phyloP scores from a whole-genome alignment of 805 yeast genomes.

The Candida vaughaniae region DNA sequence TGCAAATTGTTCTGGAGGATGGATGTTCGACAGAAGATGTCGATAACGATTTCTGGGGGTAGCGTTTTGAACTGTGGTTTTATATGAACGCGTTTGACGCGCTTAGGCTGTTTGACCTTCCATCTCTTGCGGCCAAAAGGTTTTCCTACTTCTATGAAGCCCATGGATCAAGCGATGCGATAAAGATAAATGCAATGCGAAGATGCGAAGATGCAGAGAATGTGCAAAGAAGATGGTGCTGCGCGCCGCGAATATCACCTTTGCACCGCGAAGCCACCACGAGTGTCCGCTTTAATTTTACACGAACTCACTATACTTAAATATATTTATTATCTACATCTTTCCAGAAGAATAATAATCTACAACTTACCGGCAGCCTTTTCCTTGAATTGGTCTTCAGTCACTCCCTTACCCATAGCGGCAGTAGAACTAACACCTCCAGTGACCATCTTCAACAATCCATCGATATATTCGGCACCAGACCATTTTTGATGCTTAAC shows the following conservation, averaged over 20 bases:
- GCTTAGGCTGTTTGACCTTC: not conserved
- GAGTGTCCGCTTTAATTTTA: no score
- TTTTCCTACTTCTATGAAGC: constrained; percentile 13
- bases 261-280: no score
- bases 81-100: not conserved
- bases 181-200: no score
- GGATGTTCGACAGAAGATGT: constrained; percentile 7
- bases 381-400: constrained; percentile 88
- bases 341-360: no score
- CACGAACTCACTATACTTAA: no score
- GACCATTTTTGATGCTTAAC: constrained; percentile 99
- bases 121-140: not conserved
- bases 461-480: constrained; percentile 95
- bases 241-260: no score
- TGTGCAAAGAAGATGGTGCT: no score
- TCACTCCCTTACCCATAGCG: constrained; percentile 98
- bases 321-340: no score
- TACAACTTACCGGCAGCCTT: constrained; percentile 17
- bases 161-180: no score
- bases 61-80: constrained; percentile 1
- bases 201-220: no score
- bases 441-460: constrained; percentile 81
- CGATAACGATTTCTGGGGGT: constrained; percentile 11
- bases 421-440: constrained; percentile 96
- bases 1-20: constrained; percentile 10